phyloP scores from a whole-genome alignment of 345 rosid species.

The Adansonia digitata region DNA sequence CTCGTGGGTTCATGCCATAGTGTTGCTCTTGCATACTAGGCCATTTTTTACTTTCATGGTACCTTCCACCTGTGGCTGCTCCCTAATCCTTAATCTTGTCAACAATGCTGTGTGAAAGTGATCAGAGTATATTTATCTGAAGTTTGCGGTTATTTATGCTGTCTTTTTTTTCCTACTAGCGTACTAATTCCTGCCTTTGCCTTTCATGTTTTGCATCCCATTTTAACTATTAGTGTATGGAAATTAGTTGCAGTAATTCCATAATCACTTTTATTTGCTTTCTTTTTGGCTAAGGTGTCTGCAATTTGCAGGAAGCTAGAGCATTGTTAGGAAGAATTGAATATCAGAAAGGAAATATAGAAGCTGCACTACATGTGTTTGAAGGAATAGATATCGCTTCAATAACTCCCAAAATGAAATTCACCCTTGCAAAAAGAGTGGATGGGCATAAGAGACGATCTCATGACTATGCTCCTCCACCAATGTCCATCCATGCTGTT shows the following conservation, averaged over 20 bases:
- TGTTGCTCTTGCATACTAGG: neutral
- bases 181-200: neutral
- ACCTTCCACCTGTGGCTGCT: neutral
- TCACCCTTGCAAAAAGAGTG: constrained; percentile 41
- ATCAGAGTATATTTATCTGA: neutral
- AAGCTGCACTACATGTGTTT: constrained; percentile 76
- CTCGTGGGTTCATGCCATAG: neutral
- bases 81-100: neutral
- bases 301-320: constrained; percentile 63
- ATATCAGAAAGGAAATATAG: constrained; percentile 77
- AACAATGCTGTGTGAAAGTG: neutral
- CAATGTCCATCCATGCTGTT: constrained; percentile 71
- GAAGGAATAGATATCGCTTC: constrained; percentile 79
- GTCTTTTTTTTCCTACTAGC: neutral
- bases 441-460: constrained; percentile 47
- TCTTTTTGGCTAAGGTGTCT: constrained; percentile 13
- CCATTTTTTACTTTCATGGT: neutral
- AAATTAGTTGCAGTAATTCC: neutral
- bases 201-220: neutral
- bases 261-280: neutral
- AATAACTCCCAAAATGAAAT: constrained; percentile 58
- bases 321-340: constrained; percentile 82
- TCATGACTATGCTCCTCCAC: constrained; percentile 35
- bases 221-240: neutral
- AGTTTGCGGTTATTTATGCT: neutral